Evolutionary conservation across 164 flowering plant species (phyloP), one percentile per base, ranked within the genome.

Genomic region (Santalum album): DNA sequence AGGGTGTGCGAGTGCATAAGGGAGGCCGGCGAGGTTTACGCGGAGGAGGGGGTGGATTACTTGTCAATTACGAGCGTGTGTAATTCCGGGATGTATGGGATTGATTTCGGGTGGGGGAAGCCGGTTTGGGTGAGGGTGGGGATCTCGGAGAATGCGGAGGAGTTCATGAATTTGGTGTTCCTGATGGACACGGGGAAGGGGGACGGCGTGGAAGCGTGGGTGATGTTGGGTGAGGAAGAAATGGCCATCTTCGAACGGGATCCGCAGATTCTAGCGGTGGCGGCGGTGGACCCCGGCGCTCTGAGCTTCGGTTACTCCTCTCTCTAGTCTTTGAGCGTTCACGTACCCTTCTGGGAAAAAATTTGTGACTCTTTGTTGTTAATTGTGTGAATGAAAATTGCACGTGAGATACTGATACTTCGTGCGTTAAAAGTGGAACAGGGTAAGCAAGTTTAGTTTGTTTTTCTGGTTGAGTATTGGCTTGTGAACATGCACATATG

Each of bases 31-130:
- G 11, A 7, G 6, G 12, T 45, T 3, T 0, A 20, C 1, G n/a
- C 46, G 1, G 26, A 47, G 9, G 51, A 53, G 34, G 34, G 34
- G 2, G 6, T 29, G 14, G 58, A 46, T 14, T 23, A 24, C 1
- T 66, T 51, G 25, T 2, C 17, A 0, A 57, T 60, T 47, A 45
- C 36, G 0, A 69, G 77, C n/a, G 51, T 57, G 58, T 60, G 72
- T 21, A 43, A 60, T 9, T 53, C 66, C 11, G 20, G 48, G 1
- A n/a, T 63, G 1, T 73, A 73, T 17, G 66, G 55, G 6, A 63
- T 25, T 7, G 62, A 72, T 51, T 69, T 72, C 26, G 77, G 77
- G 34, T 69, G 66, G 73, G 76, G 71, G 23, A 57, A 39, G 39
- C 71, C 73, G 2, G 20, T 1, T 0, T 72, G 76, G 71, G 55